Percentiles rank a stretch among this genome's conserved stretches.
Evolutionary conservation across 179 eudicot genomes (phyloP).

Genomic region (Camellia oleifera): DNA sequence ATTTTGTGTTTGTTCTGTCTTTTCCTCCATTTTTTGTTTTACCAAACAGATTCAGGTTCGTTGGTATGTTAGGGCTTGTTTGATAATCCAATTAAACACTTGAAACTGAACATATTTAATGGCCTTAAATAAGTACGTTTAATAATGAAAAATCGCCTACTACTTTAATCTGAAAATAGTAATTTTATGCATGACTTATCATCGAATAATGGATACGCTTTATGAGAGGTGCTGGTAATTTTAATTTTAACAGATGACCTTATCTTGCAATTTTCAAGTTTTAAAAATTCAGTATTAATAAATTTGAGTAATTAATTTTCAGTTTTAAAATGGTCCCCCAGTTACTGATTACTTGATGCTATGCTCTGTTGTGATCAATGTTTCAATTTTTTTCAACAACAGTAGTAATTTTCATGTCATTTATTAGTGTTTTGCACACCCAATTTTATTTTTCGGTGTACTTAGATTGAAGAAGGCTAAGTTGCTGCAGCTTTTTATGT

Average conservation of each 20-base stretch:
- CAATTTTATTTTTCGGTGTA: not conserved
- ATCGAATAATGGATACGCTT: not conserved
- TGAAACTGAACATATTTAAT: not conserved
- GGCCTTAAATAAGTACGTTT: not conserved
- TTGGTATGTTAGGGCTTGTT: not conserved
- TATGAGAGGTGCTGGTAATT: not conserved
- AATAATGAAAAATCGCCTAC: not conserved
- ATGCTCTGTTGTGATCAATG: not conserved
- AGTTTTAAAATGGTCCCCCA: not conserved
- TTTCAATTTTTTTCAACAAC: not conserved
- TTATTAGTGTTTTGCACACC: not conserved
- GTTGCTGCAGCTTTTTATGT: not conserved
- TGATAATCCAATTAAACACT: not conserved
- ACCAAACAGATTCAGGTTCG: not conserved
- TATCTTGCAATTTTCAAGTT: no score
- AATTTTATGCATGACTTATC: not conserved
- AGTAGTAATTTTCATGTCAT: not conserved
- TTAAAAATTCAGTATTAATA: not conserved
- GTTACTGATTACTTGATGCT: not conserved
- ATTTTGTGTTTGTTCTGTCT: not conserved
- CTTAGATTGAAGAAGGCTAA: conserved; percentile 5
- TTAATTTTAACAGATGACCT: not conserved
- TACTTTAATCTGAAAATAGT: not conserved
- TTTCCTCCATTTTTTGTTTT: not conserved
- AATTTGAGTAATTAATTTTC: not conserved